These are phyloP conservation scores for Phaeosphaeria sp. DNA, from an alignment of 2,329 filamentous ascomycete genomes.

Conservation along the genomic window DNA sequence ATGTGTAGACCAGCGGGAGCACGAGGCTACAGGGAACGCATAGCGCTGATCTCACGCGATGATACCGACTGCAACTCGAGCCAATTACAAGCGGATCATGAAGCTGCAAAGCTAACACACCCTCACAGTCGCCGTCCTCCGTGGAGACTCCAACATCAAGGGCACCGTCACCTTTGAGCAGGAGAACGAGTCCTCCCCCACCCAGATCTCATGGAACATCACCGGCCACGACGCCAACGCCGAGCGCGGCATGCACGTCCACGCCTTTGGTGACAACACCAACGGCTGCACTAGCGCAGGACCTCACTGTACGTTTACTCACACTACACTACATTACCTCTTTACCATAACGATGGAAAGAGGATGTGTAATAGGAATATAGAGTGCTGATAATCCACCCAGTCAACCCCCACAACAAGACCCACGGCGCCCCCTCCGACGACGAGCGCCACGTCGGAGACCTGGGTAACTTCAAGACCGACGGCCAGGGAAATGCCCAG, in stretches of 20 bases:
- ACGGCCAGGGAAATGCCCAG: conserved; percentile 87
- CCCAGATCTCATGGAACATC: conserved; percentile 91
- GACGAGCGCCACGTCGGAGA: conserved; percentile 93
- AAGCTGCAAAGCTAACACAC: conserved; percentile 6
- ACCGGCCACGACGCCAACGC: conserved; percentile 91
- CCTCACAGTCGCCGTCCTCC: conserved; percentile 84
- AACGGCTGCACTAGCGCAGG: conserved; percentile 99
- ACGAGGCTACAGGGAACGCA: background rate
- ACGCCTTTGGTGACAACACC: conserved; percentile 99
- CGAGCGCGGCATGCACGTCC: conserved; percentile 97
- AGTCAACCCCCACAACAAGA: conserved; percentile 97
- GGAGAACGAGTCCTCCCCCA: conserved; percentile 78
- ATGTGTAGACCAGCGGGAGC: background rate
- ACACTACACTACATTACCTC: background rate
- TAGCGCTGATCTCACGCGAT: background rate
- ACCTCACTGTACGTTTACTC: conserved; percentile 82
- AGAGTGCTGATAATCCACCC: conserved; percentile 16
- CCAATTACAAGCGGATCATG: background rate
- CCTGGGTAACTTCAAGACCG: conserved; percentile 95
- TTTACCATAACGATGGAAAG: background rate
- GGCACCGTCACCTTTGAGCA: conserved; percentile 97
- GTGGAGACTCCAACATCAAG: conserved; percentile 94
- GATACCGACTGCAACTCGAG: background rate
- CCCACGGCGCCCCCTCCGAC: conserved; percentile 86
- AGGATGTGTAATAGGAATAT: background rate